A percentile compares a stretch with the other conserved stretches of the same genome.
These are phyloP conservation scores for Arctium lappa DNA, from an alignment of 129 eudicot species.

Conservation along the genomic window DNA sequence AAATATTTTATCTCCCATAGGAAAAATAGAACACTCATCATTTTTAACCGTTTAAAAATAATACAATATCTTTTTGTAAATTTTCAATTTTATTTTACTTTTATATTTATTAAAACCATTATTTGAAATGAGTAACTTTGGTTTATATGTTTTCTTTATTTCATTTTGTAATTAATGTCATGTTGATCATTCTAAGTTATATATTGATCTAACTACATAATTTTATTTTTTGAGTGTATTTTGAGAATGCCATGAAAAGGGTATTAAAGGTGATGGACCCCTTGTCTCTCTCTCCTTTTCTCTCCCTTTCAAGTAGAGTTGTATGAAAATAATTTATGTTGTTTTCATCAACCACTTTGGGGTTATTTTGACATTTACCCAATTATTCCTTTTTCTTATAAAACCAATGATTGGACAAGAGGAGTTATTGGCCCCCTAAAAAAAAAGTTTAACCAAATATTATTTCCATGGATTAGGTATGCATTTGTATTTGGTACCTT, in stretches of 20 bases:
- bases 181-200: neutral
- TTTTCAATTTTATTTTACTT: neutral
- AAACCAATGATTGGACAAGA: constrained; percentile 50
- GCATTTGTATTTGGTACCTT: constrained; percentile 25
- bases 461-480: constrained; percentile 44
- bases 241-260: neutral
- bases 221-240: neutral
- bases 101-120: neutral
- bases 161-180: neutral
- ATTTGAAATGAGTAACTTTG: neutral
- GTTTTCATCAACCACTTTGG: constrained; percentile 38
- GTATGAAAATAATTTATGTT: constrained; percentile 36
- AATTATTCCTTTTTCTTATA: constrained; percentile 25
- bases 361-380: constrained; percentile 38
- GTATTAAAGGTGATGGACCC: constrained; percentile 27
- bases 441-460: constrained; percentile 5
- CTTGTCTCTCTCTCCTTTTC: constrained; percentile 9
- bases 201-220: neutral
- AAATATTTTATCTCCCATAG: too few species aligned
- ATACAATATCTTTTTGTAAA: neutral
- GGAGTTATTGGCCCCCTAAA: constrained; percentile 33
- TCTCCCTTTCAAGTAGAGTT: constrained; percentile 14
- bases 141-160: neutral
- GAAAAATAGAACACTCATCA: too few species aligned
- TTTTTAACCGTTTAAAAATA: too few species aligned